Conservation (phyloP, 2,329 filamentous ascomycete genomes). For the Alternaria ventricosa region DNA sequence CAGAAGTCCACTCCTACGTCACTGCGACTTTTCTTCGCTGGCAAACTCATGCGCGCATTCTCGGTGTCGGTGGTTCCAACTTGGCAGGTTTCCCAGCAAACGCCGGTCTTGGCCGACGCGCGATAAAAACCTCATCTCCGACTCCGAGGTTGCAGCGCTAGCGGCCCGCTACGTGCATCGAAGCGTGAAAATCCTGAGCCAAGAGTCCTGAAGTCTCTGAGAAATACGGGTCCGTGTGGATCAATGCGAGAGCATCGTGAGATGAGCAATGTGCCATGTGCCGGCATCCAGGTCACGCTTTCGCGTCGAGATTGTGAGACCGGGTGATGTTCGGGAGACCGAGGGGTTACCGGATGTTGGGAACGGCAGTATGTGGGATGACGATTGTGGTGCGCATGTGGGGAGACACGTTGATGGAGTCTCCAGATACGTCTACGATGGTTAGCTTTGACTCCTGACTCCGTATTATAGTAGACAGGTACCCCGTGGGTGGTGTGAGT, state of each 20-base stretch:
- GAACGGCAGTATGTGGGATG: conserved; percentile 10
- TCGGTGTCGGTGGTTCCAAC: background rate
- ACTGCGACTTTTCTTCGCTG: background rate
- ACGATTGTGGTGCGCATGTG: conserved; percentile 1
- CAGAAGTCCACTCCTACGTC: background rate
- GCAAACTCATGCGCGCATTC: background rate
- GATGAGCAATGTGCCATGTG: conserved; percentile 9
- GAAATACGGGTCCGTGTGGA: conserved; percentile 32
- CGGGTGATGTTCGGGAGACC: conserved; percentile 19
- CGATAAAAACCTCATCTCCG: conserved; percentile 17
- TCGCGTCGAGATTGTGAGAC: conserved; percentile 16
- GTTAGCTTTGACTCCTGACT: conserved; percentile 9
- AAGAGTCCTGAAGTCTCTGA: conserved; percentile 24
- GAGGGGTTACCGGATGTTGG: conserved; percentile 1
- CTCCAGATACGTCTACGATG: conserved; percentile 4
- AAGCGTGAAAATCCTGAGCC: conserved; percentile 16
- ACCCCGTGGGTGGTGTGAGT: background rate
- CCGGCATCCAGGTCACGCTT: conserved; percentile 1
- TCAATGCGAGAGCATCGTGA: conserved; percentile 8
- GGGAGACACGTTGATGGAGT: conserved; percentile 2
- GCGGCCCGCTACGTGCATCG: conserved; percentile 22
- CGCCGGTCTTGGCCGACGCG: conserved; percentile 33
- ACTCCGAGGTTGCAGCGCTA: conserved; percentile 33
- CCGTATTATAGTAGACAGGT: conserved; percentile 1
- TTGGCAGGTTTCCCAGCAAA: background rate